phyloP scores from a whole-genome alignment of 2,329 filamentous ascomycete species.

The Ustulina deusta region DNA sequence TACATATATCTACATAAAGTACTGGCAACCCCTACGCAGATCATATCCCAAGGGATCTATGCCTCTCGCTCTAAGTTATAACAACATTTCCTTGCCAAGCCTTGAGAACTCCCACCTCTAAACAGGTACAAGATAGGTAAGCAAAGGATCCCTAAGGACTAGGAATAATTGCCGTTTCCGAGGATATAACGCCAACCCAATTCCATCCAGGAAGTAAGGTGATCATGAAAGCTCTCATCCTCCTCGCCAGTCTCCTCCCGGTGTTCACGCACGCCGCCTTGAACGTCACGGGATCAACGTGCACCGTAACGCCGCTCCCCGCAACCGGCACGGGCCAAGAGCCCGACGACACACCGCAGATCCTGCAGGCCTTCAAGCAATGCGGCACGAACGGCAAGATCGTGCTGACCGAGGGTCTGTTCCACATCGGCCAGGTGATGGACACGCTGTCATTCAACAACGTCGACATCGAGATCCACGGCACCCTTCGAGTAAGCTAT shows the following conservation, averaged over 20 bases:
- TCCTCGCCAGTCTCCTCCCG: constrained; percentile 33
- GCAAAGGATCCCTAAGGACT: not conserved
- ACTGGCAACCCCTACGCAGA: not conserved
- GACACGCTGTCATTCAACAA: constrained; percentile 60
- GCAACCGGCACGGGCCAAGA: constrained; percentile 37
- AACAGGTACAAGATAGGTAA: constrained; percentile 2
- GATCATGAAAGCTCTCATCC: constrained; percentile 31
- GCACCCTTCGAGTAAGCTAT: constrained; percentile 59
- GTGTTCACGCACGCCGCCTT: constrained; percentile 41
- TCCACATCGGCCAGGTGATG: constrained; percentile 63
- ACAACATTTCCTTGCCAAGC: not conserved
- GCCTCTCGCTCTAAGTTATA: constrained; percentile 1
- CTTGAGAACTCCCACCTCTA: not conserved
- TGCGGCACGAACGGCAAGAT: constrained; percentile 63
- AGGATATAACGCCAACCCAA: not conserved
- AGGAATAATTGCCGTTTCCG: not conserved
- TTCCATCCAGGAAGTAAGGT: not conserved
- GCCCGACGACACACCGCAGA: constrained; percentile 63
- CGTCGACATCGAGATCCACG: constrained; percentile 61
- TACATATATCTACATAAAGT: constrained; percentile 13
- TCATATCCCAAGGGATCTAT: not conserved
- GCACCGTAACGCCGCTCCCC: constrained; percentile 48
- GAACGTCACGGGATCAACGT: constrained; percentile 47
- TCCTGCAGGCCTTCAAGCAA: constrained; percentile 61
- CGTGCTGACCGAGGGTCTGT: constrained; percentile 62